A percentile compares a stretch with the other conserved stretches of the same genome.
These are phyloP conservation scores for Citeromyces siamensis DNA, from an alignment of 1,139 yeast species.

Conservation along the genomic window DNA sequence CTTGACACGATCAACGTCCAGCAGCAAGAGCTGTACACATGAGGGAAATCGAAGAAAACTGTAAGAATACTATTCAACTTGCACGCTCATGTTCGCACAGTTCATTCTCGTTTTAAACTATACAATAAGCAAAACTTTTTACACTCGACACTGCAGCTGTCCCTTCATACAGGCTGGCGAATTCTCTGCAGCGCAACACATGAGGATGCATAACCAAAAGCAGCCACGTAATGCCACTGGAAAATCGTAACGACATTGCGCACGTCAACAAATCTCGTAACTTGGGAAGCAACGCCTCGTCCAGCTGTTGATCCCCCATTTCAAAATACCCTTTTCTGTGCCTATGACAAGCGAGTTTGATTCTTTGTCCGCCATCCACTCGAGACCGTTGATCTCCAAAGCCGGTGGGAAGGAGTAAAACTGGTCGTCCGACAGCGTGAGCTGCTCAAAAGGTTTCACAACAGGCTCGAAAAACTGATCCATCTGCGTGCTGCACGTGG, in stretches of 20 bases:
- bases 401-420: slow-evolving; percentile 1
- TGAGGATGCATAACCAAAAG: too few relatives aligned
- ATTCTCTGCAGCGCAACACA: too few relatives aligned
- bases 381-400: slow-evolving; percentile 32
- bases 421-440: neutral
- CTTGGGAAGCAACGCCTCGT: slow-evolving; percentile 36
- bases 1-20: too few relatives aligned
- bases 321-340: slow-evolving; percentile 31
- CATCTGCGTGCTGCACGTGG: slow-evolving; percentile 12
- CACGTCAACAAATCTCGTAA: slow-evolving; percentile 10
- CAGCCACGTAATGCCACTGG: neutral
- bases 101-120: too few relatives aligned
- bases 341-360: slow-evolving; percentile 29
- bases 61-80: too few relatives aligned
- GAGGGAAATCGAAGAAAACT: too few relatives aligned
- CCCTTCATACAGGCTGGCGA: too few relatives aligned
- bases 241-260: neutral
- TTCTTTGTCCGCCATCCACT: slow-evolving; percentile 25
- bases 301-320: slow-evolving; percentile 40
- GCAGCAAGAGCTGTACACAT: too few relatives aligned
- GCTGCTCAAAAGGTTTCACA: slow-evolving; percentile 5
- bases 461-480: slow-evolving; percentile 5
- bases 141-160: too few relatives aligned
- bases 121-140: too few relatives aligned
- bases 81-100: too few relatives aligned